Evolutionary conservation across 306 rosid genomes (phyloP), one percentile per base, ranked within the genome.

Genomic region (Lathyrus oleraceus): DNA sequence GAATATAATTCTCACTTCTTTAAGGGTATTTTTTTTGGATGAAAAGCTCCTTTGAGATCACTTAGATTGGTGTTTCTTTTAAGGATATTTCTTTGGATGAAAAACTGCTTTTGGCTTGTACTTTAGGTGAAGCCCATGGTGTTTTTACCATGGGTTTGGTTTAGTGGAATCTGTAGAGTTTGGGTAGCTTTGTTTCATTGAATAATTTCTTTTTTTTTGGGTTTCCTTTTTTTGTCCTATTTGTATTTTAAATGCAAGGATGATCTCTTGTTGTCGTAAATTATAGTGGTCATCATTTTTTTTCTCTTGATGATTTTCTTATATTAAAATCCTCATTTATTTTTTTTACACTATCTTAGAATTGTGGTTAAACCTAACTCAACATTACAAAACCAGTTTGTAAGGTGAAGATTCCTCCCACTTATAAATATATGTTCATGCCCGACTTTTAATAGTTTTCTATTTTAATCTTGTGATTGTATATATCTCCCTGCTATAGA

Each of bases 131-230:
- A 62, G 43, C 4, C 43, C 38, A 61, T 61, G 62, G 16, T 49
- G 13, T 72, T 61, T 48, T 36, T 61, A 35, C 30, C 15, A 30
- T 16, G 68, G 69, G 67, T 43, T 71, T 70, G 64, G 25, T 61
- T 35, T 16, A 17, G 14, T 12, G 8, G 38, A 59, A 15, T 16
- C 66, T 35, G 10, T 10, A 61, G 28, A 61, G 66, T 35, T 35
- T 35, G 47, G 15, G 66, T 61, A 16, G 8, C 11, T 61, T 35
- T 61, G 8, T 23, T 27, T 58, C 23, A 14, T 71, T 60, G 20
- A 14, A 54, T 54, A 23, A 2, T 11, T 11, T 21, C 1, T 19
- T 25, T 25, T 53, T 51, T 72, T n/a, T 21, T 15, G 4, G n/a
- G 35, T 10, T 59, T 36, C 13, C 19, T 3, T 23, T 61, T 35